Percentiles rank a stretch among this genome's conserved stretches.
Evolutionary conservation across 164 flowering plant species (phyloP).

Genomic region (Macadamia integrifolia): DNA sequence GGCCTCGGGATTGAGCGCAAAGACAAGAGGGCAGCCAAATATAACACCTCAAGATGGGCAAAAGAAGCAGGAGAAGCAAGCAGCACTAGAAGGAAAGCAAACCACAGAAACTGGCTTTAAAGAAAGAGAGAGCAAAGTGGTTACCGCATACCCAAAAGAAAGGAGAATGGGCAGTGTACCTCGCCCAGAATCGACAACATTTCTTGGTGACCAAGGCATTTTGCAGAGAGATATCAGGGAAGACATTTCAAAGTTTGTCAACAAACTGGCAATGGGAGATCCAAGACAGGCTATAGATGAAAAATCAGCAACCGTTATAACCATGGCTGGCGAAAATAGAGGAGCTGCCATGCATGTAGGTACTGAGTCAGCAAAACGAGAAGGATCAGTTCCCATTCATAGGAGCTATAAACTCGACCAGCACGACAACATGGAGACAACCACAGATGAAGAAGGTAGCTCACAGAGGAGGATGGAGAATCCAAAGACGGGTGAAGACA

Average conservation of each 20-base stretch:
- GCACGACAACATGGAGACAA: constrained; percentile 38
- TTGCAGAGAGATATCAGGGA: constrained; percentile 35
- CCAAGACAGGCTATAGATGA: constrained; percentile 23
- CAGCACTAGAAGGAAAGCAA: constrained; percentile 16
- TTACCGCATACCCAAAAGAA: constrained; percentile 13
- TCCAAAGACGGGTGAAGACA: constrained; percentile 22
- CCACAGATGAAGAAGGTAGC: constrained; percentile 38
- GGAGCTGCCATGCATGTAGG: constrained; percentile 66
- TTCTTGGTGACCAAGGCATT: constrained; percentile 18
- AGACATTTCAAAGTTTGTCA: constrained; percentile 32
- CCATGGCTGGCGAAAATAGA: constrained; percentile 76
- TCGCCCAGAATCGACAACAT: constrained; percentile 11
- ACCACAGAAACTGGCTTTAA: constrained; percentile 1
- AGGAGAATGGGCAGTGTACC: background rate
- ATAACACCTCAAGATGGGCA: constrained; percentile 8
- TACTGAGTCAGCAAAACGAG: constrained; percentile 30
- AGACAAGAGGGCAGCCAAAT: constrained; percentile 7
- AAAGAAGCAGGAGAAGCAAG: constrained; percentile 19
- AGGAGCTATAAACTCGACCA: constrained; percentile 52
- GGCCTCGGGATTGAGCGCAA: constrained; percentile 12
- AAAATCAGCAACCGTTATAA: constrained; percentile 32
- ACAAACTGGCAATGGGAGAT: constrained; percentile 26
- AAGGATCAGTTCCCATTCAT: constrained; percentile 42
- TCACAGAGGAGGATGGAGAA: constrained; percentile 15
- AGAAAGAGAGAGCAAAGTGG: constrained; percentile 11